These are phyloP conservation scores for Lolium rigidum DNA, from an alignment of 176 grass and related monocot species.

Conservation along the genomic window DNA sequence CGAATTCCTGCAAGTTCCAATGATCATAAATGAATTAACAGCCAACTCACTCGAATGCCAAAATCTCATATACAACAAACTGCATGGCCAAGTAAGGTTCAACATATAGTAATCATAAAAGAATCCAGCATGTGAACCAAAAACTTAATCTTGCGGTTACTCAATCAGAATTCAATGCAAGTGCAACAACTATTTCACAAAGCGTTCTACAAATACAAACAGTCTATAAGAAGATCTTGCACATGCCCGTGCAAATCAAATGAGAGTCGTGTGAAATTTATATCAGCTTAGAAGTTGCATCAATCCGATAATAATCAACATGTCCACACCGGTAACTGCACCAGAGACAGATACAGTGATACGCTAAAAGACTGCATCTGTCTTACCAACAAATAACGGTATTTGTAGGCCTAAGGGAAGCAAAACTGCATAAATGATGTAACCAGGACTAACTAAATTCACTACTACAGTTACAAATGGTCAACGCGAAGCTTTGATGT, in stretches of 20 bases:
- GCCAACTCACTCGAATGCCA: background rate
- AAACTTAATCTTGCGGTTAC: background rate
- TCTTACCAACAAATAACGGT: constrained; percentile 19
- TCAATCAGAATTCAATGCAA: background rate
- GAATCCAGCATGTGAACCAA: background rate
- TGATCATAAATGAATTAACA: background rate
- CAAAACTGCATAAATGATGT: background rate
- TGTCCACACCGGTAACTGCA: background rate
- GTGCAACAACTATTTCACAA: background rate
- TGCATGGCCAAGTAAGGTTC: background rate
- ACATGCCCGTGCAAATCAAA: background rate
- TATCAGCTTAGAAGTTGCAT: constrained; percentile 12
- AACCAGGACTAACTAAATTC: background rate
- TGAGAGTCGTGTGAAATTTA: background rate
- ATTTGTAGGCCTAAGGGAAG: background rate
- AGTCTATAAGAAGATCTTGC: background rate
- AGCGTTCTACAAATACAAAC: background rate
- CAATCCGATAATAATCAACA: background rate
- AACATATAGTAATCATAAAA: background rate
- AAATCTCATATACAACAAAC: background rate
- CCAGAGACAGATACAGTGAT: background rate
- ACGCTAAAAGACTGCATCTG: background rate
- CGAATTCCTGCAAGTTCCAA: constrained; percentile 64
- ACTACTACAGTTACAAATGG: background rate
- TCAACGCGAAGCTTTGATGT: background rate